These are phyloP conservation scores for Helminthosporium solani DNA, from an alignment of 2,329 filamentous ascomycete species.

Conservation along the genomic window DNA sequence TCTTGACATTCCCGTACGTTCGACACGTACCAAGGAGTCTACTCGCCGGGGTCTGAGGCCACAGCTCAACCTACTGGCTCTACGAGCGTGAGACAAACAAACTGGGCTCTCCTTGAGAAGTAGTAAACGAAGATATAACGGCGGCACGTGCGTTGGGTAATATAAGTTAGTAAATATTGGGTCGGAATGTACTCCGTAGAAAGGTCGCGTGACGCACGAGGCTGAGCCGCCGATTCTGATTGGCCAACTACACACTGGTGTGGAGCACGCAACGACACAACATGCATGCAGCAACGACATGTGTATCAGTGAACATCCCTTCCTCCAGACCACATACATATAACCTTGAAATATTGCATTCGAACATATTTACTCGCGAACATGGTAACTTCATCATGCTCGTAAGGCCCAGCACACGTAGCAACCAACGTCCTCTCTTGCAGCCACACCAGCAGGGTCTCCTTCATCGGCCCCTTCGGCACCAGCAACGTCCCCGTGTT, in stretches of 20 bases:
- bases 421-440: background rate
- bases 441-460: background rate
- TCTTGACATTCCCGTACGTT: no score
- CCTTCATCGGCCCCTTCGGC: background rate
- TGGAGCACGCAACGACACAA: background rate
- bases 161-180: no score
- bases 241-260: background rate
- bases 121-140: no score
- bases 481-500: background rate
- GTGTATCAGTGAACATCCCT: background rate
- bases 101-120: no score
- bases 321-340: background rate
- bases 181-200: no score
- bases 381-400: conserved; percentile 1
- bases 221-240: background rate
- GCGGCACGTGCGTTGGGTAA: no score
- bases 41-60: no score
- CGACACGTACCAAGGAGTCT: no score
- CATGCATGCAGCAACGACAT: background rate
- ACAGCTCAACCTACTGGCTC: no score
- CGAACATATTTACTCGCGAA: background rate
- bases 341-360: background rate
- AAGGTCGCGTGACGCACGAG: background rate
- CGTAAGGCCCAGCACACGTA: background rate
- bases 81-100: no score